Evolutionary conservation across 305 asterid genomes (phyloP), one percentile per base, ranked within the genome.

Genomic region (Solanum hybrid): DNA sequence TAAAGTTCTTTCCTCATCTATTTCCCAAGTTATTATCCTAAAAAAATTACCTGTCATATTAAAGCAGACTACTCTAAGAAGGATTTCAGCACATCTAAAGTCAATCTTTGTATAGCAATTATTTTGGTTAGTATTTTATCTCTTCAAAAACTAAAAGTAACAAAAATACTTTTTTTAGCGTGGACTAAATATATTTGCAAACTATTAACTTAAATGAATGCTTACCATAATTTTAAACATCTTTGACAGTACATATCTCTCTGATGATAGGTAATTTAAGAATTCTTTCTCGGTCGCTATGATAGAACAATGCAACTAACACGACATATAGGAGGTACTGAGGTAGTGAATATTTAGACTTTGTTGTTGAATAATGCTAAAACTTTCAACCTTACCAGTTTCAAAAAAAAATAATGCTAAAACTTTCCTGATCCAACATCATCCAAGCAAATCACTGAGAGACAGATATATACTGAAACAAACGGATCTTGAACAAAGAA

Each of bases 401-500:
- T 29, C 31, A 29, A 29, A 29, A 29, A 31, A 31, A 31, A 31
- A 31, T 31, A 31, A 31, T 31, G 33, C 33, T 31, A 26, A 26
- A 39, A 36, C 74, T 34, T 61, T 29, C 28, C 42, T 51, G 24
- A 28, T 86, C 69, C 69, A 90, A 46, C 79, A 64, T 0, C 74
- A 29, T 83, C 74, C 87, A 83, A 83, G 87, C 40, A 83, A 71
- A 84, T 31, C 73, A 39, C 76, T 18, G 79, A 80, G 90, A 79
- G 90, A 79, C 31, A 61, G 36, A 86, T 86, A 11, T 24, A 73
- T 36, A 73, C 80, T 87, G 87, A 18, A 89, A 31, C 33, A 57
- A 28, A 40, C 37, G 39, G 67, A 89, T 6, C 28, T 26, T 40
- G 87, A 28, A 74, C 89, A 73, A 86, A 67, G 71, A 18, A 80